These are phyloP conservation scores for Arthroderma sp. DNA, from an alignment of 2,329 filamentous ascomycete genomes.

Conservation along the genomic window DNA sequence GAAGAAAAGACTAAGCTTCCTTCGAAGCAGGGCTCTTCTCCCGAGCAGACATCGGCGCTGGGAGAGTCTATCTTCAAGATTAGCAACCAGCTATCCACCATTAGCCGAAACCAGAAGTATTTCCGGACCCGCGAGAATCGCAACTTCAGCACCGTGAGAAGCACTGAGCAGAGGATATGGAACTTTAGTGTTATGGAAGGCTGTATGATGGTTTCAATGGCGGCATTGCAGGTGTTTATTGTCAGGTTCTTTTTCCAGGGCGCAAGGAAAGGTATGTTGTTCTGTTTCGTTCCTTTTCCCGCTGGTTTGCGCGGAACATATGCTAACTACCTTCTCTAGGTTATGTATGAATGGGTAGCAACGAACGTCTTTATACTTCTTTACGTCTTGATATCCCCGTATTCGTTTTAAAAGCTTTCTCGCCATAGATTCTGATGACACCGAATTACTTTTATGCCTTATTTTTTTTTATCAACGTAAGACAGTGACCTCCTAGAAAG, in stretches of 20 bases:
- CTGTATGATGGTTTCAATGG: conserved; percentile 86
- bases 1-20: conserved; percentile 71
- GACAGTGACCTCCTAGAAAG: too few species aligned
- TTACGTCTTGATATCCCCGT: too few species aligned
- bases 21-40: conserved; percentile 72
- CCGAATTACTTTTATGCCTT: too few species aligned
- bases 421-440: too few species aligned
- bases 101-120: conserved; percentile 96
- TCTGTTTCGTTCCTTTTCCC: neutral
- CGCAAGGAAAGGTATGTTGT: conserved; percentile 48
- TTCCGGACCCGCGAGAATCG: conserved; percentile 98
- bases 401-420: too few species aligned
- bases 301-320: neutral
- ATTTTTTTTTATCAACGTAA: too few species aligned
- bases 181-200: conserved; percentile 95
- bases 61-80: conserved; percentile 95
- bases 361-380: neutral
- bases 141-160: conserved; percentile 95
- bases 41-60: conserved; percentile 76
- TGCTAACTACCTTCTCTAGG: conserved; percentile 5
- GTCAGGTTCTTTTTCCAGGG: conserved; percentile 98
- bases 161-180: conserved; percentile 89
- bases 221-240: conserved; percentile 88
- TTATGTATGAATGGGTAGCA: conserved; percentile 7
- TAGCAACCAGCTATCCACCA: conserved; percentile 81